These are phyloP conservation scores for Helicosporidium sp. DNA, from an alignment of 139 green algal species.

Conservation along the genomic window DNA sequence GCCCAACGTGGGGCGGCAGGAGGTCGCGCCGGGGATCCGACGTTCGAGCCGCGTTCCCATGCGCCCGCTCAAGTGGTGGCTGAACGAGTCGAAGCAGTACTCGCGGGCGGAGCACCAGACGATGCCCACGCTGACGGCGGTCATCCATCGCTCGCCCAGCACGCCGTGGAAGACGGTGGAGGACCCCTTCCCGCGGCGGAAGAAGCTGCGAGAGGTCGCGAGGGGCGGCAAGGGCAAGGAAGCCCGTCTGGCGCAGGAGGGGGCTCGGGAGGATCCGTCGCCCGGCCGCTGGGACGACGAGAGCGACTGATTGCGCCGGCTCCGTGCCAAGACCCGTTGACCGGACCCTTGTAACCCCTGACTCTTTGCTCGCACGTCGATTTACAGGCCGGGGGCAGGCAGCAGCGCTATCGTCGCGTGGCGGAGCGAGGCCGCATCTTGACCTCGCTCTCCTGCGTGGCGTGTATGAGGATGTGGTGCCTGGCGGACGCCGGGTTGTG, in stretches of 20 bases:
- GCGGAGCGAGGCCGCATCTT: conserved; percentile 22
- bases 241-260: background rate
- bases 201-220: conserved; percentile 4
- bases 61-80: conserved; percentile 20
- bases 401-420: conserved; percentile 1
- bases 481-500: conserved; percentile 50
- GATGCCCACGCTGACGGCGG: conserved; percentile 15
- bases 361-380: too few species aligned
- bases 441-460: conserved; percentile 58
- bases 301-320: too few species aligned
- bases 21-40: conserved; percentile 13
- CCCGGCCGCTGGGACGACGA: background rate
- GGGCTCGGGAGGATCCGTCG: background rate
- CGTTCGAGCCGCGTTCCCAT: conserved; percentile 4
- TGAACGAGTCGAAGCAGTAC: conserved; percentile 16
- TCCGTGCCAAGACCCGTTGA: too few species aligned
- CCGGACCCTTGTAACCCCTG: too few species aligned
- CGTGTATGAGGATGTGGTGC: conserved; percentile 77
- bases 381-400: too few species aligned
- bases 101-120: conserved; percentile 11
- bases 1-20: conserved; percentile 6
- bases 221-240: background rate
- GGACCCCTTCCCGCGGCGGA: conserved; percentile 3
- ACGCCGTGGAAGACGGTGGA: conserved; percentile 17
- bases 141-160: conserved; percentile 9